Evolutionary conservation across 1,284 basidiomycete species (phyloP).

Genomic region (Fistulinella staudtii): DNA sequence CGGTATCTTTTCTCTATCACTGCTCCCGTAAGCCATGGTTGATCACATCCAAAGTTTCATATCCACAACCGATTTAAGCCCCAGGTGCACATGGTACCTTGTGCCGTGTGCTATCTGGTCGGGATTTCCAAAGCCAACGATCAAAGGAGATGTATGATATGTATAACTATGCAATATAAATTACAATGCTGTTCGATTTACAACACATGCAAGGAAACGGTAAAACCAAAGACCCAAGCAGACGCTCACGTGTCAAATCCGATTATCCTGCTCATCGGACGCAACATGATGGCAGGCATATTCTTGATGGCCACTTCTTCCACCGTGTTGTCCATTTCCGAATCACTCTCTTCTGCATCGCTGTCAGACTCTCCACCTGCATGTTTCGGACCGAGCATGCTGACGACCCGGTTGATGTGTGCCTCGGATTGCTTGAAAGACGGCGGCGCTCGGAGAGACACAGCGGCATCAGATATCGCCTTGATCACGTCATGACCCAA

Average conservation of each 20-base stretch:
- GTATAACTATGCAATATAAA: slow-evolving; percentile 28
- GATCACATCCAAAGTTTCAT: slow-evolving; percentile 4
- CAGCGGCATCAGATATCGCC: slow-evolving; percentile 48
- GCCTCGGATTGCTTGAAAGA: slow-evolving; percentile 46
- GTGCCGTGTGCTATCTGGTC: no score
- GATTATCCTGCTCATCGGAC: slow-evolving; percentile 55
- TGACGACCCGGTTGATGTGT: slow-evolving; percentile 47
- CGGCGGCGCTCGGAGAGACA: slow-evolving; percentile 46
- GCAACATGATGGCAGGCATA: slow-evolving; percentile 50
- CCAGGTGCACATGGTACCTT: no score
- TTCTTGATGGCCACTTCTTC: slow-evolving; percentile 40
- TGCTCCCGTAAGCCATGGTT: background rate
- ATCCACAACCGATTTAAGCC: background rate
- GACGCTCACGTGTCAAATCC: slow-evolving; percentile 45
- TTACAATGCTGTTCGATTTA: slow-evolving; percentile 15
- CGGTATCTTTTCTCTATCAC: slow-evolving; percentile 2
- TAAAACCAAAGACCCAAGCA: background rate
- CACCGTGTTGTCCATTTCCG: slow-evolving; percentile 41
- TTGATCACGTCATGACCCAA: slow-evolving; percentile 59
- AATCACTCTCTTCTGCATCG: slow-evolving; percentile 54
- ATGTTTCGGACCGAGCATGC: slow-evolving; percentile 55
- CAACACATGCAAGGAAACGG: background rate
- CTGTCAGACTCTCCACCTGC: slow-evolving; percentile 52
- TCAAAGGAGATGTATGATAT: no score
- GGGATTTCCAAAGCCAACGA: no score